Percentiles rank a stretch among this genome's conserved stretches.
Evolutionary conservation across 306 rosid species (phyloP).

Genomic region (Rosa persica): DNA sequence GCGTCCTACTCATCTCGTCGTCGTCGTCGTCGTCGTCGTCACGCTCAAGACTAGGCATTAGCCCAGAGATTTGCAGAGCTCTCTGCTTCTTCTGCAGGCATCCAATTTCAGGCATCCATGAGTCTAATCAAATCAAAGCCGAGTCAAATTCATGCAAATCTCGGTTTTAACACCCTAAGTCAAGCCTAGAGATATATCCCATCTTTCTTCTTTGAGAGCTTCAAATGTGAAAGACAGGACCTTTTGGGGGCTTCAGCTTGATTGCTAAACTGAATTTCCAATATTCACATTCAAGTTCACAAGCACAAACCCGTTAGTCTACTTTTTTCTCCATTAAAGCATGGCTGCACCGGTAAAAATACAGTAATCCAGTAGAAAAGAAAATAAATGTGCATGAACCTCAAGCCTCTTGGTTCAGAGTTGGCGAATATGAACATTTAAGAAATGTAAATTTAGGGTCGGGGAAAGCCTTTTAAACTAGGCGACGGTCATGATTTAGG

Average conservation of each 20-base stretch:
- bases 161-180: neutral
- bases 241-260: neutral
- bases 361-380: too few species aligned
- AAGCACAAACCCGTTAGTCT: too few species aligned
- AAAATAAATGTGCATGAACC: too few species aligned
- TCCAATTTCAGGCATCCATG: neutral
- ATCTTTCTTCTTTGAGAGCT: neutral
- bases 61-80: neutral
- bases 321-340: too few species aligned
- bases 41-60: neutral
- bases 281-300: too few species aligned
- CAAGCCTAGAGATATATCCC: conserved; percentile 2
- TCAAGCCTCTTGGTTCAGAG: too few species aligned
- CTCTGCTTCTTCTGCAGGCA: neutral
- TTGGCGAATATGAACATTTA: too few species aligned
- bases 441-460: too few species aligned
- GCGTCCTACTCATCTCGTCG: neutral
- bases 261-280: neutral
- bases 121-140: neutral
- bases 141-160: neutral
- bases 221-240: neutral
- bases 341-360: too few species aligned
- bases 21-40: neutral
- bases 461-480: too few species aligned
- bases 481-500: too few species aligned